Base-by-base conservation (phyloP, 164 flowering plant species). In the Umbellularia californica region DNA sequence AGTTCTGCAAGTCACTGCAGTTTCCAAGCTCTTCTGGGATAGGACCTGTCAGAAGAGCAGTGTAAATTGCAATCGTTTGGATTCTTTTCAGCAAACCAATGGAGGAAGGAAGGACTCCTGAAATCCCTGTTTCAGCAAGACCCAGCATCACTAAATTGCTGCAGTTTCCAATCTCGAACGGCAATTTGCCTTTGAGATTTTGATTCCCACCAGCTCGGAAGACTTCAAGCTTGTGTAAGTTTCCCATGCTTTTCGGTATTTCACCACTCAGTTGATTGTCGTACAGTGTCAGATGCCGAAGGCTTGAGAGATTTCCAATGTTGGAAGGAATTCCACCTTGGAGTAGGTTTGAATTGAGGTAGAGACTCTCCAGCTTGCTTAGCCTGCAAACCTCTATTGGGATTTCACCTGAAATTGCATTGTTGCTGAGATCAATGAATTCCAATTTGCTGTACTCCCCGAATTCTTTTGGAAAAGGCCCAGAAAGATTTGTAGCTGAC, bases 11-110 rank as follows among this genome's bases (percentile, higher is more conserved):
- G 62, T 86, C 89, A 58, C 79, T 88, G 84, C 99, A 93, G 82
- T 91, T 85, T 28, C 92, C 94, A 58, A 95, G 88, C 85, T 92
- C 98, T 52, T 90, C 93, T 13, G 98, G 99, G 47, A 95, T 87
- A 2, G 91, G 81, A 69, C 97, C 97, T 1, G 97, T 90, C 25
- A 95, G 69, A 2, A 85, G 79, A 58, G 97, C 78, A 0, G 95
- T 90, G 72, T 95, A 95, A 23, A 95, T 84, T 22, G 90, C 90
- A 15, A 95, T 78, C 0, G 99, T 95, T 71, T 89, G 92, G 58
- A 94, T 74, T 67, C 78, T 89, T 72, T 83, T 85, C 82, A 95
- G 86, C 74, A 22, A 80, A 7, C 97, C 99, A 17, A 95, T 85
- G 9, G 96, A 82, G 3, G 80, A 17, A 22, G 99, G 99, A 6